Evolutionary conservation across 768 basidiomycete genomes (phyloP).

Genomic region (Suillus luteus): DNA sequence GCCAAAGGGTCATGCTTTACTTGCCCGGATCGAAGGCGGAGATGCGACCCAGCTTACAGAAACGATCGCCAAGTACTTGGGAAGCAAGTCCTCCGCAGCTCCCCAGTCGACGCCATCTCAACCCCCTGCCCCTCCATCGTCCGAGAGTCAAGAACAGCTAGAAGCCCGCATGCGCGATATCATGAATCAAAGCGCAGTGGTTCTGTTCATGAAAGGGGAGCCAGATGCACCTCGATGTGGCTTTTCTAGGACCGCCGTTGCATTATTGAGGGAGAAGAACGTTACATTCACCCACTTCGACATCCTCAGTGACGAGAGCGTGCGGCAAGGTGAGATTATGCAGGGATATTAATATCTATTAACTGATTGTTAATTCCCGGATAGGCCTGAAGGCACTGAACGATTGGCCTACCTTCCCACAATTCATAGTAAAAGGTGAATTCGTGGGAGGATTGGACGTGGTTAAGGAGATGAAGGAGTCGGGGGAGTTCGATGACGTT

Average conservation of each 20-base stretch:
- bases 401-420: slow-evolving; percentile 90
- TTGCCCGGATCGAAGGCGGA: slow-evolving; percentile 77
- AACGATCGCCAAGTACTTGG: slow-evolving; percentile 60
- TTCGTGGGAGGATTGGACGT: slow-evolving; percentile 96
- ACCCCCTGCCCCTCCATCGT: slow-evolving; percentile 20
- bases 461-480: slow-evolving; percentile 83
- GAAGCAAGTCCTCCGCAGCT: slow-evolving; percentile 28
- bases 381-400: slow-evolving; percentile 75
- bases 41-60: slow-evolving; percentile 67
- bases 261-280: slow-evolving; percentile 60
- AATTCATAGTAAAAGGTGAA: slow-evolving; percentile 86
- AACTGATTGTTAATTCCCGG: neutral
- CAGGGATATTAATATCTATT: neutral
- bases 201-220: slow-evolving; percentile 90
- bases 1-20: slow-evolving; percentile 81
- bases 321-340: slow-evolving; percentile 65
- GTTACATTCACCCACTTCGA: slow-evolving; percentile 79
- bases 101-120: slow-evolving; percentile 12
- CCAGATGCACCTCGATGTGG: slow-evolving; percentile 81
- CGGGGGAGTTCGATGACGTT: slow-evolving; percentile 69
- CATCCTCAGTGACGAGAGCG: slow-evolving; percentile 79
- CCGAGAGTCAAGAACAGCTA: slow-evolving; percentile 69
- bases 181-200: slow-evolving; percentile 79
- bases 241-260: slow-evolving; percentile 77
- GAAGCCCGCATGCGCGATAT: slow-evolving; percentile 60